Evolutionary conservation across 1,139 yeast species (phyloP).

Genomic region (Blastobotrys petasosporus): DNA sequence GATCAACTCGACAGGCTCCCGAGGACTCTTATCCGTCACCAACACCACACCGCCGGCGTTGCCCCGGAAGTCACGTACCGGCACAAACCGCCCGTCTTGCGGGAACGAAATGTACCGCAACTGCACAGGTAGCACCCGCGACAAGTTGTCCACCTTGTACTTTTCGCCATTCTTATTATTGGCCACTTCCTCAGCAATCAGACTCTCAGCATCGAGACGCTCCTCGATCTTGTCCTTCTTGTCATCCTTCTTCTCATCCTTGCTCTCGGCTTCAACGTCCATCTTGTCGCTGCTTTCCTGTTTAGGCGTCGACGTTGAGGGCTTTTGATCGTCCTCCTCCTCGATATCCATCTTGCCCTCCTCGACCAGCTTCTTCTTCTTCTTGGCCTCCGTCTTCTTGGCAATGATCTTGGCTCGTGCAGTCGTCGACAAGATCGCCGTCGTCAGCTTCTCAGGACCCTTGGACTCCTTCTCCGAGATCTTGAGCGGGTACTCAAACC

Average conservation of each 20-base stretch:
- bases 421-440: slow-evolving; percentile 92
- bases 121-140: slow-evolving; percentile 91
- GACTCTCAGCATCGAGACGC: slow-evolving; percentile 15
- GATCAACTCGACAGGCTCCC: slow-evolving; percentile 59
- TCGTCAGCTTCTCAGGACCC: slow-evolving; percentile 82
- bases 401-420: slow-evolving; percentile 90
- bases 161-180: slow-evolving; percentile 15
- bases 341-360: slow-evolving; percentile 19
- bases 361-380: slow-evolving; percentile 48
- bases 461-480: slow-evolving; percentile 73
- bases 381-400: slow-evolving; percentile 48
- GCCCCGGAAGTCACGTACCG: slow-evolving; percentile 76
- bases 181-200: slow-evolving; percentile 41
- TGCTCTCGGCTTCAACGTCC: not conserved
- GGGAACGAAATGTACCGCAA: slow-evolving; percentile 70
- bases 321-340: slow-evolving; percentile 20
- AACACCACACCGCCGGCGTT: slow-evolving; percentile 71
- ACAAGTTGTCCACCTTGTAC: slow-evolving; percentile 67
- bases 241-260: not conserved
- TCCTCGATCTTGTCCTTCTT: slow-evolving; percentile 28
- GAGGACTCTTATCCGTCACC: slow-evolving; percentile 64
- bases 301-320: slow-evolving; percentile 20
- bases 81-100: slow-evolving; percentile 63
- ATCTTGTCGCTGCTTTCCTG: slow-evolving; percentile 18
- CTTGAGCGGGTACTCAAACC: slow-evolving; percentile 88